A percentile compares a stretch with the other conserved stretches of the same genome.
These are phyloP conservation scores for Durotheca rogersii DNA, from an alignment of 495 filamentous ascomycete species.

Conservation along the genomic window DNA sequence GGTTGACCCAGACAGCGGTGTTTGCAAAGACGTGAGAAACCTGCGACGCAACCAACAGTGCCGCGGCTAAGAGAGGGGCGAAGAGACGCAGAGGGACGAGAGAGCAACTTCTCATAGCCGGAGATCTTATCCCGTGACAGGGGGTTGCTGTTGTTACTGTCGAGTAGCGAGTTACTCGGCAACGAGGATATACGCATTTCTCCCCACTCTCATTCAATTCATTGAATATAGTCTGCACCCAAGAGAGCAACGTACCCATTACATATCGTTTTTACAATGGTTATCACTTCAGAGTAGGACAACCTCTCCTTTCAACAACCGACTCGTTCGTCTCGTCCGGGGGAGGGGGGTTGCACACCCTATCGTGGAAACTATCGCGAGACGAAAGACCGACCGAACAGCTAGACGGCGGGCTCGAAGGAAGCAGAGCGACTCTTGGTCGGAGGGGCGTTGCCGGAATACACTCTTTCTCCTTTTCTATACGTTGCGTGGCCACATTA, in stretches of 20 bases:
- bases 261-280: conserved; percentile 25
- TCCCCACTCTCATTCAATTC: too few species aligned
- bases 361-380: conserved; percentile 7
- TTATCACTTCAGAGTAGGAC: conserved; percentile 22
- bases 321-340: conserved; percentile 9
- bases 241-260: conserved; percentile 27
- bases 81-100: neutral
- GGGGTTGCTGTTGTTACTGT: too few species aligned
- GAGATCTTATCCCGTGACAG: too few species aligned
- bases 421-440: conserved; percentile 5
- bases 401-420: conserved; percentile 11
- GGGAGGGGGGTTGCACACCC: conserved; percentile 7
- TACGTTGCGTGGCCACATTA: conserved; percentile 21
- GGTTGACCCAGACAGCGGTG: too few species aligned
- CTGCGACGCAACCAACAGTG: too few species aligned
- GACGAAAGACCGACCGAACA: conserved; percentile 6
- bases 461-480: conserved; percentile 27
- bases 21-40: too few species aligned
- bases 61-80: too few species aligned
- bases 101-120: neutral
- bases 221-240: conserved; percentile 3
- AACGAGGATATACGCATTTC: too few species aligned
- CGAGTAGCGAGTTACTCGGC: too few species aligned
- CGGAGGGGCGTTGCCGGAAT: conserved; percentile 8
- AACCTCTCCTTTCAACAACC: conserved; percentile 3